A percentile compares a stretch with the other conserved stretches of the same genome.
Evolutionary conservation across 2,329 filamentous ascomycete species (phyloP).

Genomic region (Fusarium sp.): DNA sequence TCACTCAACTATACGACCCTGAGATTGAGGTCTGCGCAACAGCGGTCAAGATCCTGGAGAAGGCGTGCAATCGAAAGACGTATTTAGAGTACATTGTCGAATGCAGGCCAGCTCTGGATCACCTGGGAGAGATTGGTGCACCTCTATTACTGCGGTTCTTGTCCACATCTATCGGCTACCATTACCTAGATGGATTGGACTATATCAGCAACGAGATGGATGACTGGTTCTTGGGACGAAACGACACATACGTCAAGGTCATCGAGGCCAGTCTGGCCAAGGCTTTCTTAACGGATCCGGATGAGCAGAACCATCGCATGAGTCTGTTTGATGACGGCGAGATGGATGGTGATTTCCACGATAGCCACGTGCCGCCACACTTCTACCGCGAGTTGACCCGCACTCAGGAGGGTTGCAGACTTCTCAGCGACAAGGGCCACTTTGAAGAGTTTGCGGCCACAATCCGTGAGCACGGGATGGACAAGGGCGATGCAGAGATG

Average conservation of each 20-base stretch:
- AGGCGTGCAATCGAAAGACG: constrained; percentile 92
- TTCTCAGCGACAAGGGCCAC: constrained; percentile 92
- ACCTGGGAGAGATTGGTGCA: constrained; percentile 95
- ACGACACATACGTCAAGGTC: constrained; percentile 93
- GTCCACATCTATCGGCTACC: constrained; percentile 96
- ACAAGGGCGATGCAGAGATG: constrained; percentile 85
- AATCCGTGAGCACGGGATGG: constrained; percentile 88
- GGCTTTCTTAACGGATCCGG: constrained; percentile 77
- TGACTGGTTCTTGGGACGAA: constrained; percentile 97
- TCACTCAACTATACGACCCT: constrained; percentile 97
- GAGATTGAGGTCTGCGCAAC: constrained; percentile 97
- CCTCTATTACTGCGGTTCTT: constrained; percentile 92
- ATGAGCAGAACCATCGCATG: constrained; percentile 67
- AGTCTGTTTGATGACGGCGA: constrained; percentile 71
- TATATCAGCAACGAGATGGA: constrained; percentile 99
- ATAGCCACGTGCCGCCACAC: constrained; percentile 86
- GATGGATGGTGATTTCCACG: constrained; percentile 68
- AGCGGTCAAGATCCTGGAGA: constrained; percentile 96
- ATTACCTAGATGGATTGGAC: constrained; percentile 95
- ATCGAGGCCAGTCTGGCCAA: constrained; percentile 96
- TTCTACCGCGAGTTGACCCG: constrained; percentile 97
- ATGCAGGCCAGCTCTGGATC: constrained; percentile 92
- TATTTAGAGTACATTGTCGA: constrained; percentile 97
- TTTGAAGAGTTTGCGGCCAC: constrained; percentile 93
- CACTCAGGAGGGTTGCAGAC: constrained; percentile 89